These are phyloP conservation scores for Aulographum hederae DNA, from an alignment of 2,329 filamentous ascomycete species.

Conservation along the genomic window DNA sequence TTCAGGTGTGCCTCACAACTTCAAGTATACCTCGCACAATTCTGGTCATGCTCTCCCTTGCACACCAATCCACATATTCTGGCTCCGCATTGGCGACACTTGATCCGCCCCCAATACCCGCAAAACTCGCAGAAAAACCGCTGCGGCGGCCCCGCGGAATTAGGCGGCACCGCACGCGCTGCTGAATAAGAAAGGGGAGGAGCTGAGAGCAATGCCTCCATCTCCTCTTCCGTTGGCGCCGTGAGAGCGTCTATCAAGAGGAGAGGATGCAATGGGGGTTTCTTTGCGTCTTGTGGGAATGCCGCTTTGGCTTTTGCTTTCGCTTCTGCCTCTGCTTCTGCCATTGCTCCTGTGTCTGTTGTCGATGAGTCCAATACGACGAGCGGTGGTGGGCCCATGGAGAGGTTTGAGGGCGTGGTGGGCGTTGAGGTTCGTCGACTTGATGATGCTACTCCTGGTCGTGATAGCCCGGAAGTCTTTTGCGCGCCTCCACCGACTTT, in stretches of 20 bases:
- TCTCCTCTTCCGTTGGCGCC: conserved; percentile 39
- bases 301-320: too few relatives aligned
- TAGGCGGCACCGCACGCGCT: conserved; percentile 27
- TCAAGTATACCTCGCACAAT: conserved; percentile 33
- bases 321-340: background rate
- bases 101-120: conserved; percentile 63
- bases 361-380: too few relatives aligned
- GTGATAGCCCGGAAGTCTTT: too few relatives aligned
- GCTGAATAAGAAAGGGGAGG: conserved; percentile 52
- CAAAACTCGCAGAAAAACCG: conserved; percentile 61
- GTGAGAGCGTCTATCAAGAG: conserved; percentile 39
- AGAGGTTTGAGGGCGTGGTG: background rate
- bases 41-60: conserved; percentile 52
- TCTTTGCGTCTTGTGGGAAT: background rate
- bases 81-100: conserved; percentile 61
- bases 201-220: conserved; percentile 43
- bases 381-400: conserved; percentile 1
- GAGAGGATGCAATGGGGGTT: conserved; percentile 28
- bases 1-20: conserved; percentile 25
- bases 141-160: conserved; percentile 26
- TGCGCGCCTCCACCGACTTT: background rate
- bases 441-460: too few relatives aligned
- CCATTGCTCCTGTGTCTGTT: conserved; percentile 1
- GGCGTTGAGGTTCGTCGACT: background rate
- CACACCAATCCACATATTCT: conserved; percentile 64